Evolutionary conservation across 2,329 filamentous ascomycete species (phyloP).

Genomic region (Phialemoniopsis sp.): DNA sequence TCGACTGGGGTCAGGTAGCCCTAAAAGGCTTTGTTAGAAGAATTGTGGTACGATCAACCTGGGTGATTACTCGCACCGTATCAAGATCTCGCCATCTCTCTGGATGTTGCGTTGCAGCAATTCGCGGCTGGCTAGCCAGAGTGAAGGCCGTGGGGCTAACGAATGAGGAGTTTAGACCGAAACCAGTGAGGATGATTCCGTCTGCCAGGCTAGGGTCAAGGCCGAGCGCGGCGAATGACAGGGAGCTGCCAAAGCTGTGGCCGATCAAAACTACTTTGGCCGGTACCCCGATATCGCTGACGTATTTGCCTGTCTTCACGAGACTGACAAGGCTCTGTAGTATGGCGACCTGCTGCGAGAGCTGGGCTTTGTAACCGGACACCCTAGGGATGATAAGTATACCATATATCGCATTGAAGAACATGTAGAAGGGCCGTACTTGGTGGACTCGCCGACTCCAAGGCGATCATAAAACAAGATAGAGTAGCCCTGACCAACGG

Average conservation of each 20-base stretch:
- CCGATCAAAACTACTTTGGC: constrained; percentile 5
- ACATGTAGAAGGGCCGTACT: constrained; percentile 8
- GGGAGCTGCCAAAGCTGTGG: constrained; percentile 9
- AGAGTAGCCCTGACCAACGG: constrained; percentile 21
- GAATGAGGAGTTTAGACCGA: constrained; percentile 6
- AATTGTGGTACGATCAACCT: background rate
- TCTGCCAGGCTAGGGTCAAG: constrained; percentile 4
- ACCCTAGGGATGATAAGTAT: background rate
- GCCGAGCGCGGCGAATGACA: constrained; percentile 1
- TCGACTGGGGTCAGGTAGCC: constrained; percentile 9
- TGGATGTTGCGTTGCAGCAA: constrained; percentile 4
- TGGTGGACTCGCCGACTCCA: constrained; percentile 21
- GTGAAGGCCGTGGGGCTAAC: constrained; percentile 4
- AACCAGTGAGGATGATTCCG: constrained; percentile 10
- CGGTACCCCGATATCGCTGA: constrained; percentile 4
- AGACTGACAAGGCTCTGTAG: constrained; percentile 5
- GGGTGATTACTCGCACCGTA: constrained; percentile 2
- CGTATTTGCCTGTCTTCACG: constrained; percentile 7
- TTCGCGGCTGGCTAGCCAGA: constrained; percentile 1
- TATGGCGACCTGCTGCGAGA: constrained; percentile 6
- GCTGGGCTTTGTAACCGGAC: constrained; percentile 9
- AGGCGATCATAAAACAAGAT: constrained; percentile 30
- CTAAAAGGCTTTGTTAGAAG: background rate
- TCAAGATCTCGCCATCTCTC: constrained; percentile 6
- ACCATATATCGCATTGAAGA: too few species aligned